phyloP scores from a whole-genome alignment of 73 alveolate genomes.

The Loxodes magnus region DNA sequence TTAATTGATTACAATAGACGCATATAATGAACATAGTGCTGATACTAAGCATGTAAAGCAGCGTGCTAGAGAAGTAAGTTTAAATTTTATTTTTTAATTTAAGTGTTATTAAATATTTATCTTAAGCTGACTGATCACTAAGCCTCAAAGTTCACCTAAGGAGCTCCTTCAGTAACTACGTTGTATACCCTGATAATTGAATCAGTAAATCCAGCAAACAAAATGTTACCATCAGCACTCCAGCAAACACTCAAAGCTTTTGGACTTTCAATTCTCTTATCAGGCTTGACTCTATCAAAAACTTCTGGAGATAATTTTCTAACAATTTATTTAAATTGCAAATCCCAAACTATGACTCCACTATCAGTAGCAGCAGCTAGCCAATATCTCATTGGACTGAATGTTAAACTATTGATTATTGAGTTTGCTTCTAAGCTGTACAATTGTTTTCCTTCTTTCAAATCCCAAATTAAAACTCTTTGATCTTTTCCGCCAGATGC shows the following conservation, averaged over 20 bases:
- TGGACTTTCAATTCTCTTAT: conserved; percentile 22
- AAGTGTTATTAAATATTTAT: too few relatives aligned
- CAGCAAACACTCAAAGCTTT: conserved; percentile 41
- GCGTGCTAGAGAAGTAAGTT: too few relatives aligned
- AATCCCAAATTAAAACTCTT: conserved; percentile 84
- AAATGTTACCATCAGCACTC: conserved; percentile 47
- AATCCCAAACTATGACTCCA: conserved; percentile 61
- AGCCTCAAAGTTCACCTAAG: too few relatives aligned
- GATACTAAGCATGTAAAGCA: too few relatives aligned
- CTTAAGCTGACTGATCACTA: too few relatives aligned
- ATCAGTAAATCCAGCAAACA: conserved; percentile 53
- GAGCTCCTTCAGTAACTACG: too few relatives aligned
- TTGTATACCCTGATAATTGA: conserved; percentile 46
- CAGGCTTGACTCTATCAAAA: conserved; percentile 16
- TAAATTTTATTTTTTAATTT: too few relatives aligned
- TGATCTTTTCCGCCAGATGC: conserved; percentile 98
- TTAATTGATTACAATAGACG: too few relatives aligned
- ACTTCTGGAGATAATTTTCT: conserved; percentile 27
- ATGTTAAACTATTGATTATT: conserved; percentile 63
- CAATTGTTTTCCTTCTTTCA: conserved; percentile 84
- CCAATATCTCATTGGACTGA: conserved; percentile 82
- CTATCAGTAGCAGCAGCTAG: conserved; percentile 74
- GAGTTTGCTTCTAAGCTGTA: conserved; percentile 65
- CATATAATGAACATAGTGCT: too few relatives aligned
- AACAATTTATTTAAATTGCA: conserved; percentile 38